Base-by-base conservation (phyloP, 169 alveolate genomes). In the Neospora caninum region DNA sequence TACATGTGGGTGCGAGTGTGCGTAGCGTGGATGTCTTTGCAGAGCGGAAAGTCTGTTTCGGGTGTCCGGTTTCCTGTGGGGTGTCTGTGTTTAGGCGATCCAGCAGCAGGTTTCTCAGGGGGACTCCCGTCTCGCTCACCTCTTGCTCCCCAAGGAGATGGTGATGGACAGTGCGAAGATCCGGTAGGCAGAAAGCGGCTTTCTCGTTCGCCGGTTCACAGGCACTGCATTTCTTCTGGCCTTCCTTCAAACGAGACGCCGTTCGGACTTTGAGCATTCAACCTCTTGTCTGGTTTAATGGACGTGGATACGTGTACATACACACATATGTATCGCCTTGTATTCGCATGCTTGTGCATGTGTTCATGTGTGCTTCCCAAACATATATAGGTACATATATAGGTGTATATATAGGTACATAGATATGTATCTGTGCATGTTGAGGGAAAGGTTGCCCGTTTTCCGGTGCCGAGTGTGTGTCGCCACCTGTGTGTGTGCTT, bases 91-190 rank as follows among this genome's bases (percentile, higher is more conserved):
- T 6, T 29, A 92, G 94, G 96, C 93, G 70, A 88, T 94, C 41
- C 91, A 86, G 54, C 84, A 78, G 87, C 92, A 80, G 39, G 82
- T 91, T 22, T 70, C 39, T 29, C 92, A 89, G 82, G 94, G 94
- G 42, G 96, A 94, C 87, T 78, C 82, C 49, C 69, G 88, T 70
- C 94, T 94, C 39, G 67, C 86, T 36, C 84, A 88, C 38, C 80
- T 94, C 13, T 67, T 58, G 34, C 80, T 94, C 25, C 92, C 96
- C n/a, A 82, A 91, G 27, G 96, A 94, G 92, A 78, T 64, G 13
- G 42, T 94, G 38, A 58, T 89, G 31, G 96, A 94, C 36, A 87
- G 94, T 88, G 93, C 96, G 64, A 94, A 94, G 69, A 91, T 94
- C 43, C 58, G 94, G 96, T 94, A 27, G n/a, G 41, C 9, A 20